Evolutionary conservation across 306 rosid species (phyloP).

Genomic region (Oxytropis ochrocephala): DNA sequence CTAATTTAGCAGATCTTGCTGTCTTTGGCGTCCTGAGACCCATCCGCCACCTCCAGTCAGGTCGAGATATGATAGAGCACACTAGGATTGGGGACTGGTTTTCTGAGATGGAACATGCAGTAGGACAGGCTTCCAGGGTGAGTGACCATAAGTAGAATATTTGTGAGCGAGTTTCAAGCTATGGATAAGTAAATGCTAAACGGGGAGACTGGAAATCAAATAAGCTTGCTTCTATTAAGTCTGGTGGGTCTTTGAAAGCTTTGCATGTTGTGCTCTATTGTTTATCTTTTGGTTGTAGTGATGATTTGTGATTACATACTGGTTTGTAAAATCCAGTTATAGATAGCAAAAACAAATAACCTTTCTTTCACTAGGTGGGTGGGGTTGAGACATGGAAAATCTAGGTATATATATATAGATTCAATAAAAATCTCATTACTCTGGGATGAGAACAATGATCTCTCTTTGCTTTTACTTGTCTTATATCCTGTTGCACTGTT

Average conservation of each 20-base stretch:
- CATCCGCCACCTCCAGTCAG: constrained; percentile 78
- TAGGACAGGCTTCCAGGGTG: constrained; percentile 59
- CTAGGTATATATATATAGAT: background rate
- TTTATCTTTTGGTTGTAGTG: background rate
- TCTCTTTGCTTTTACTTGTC: background rate
- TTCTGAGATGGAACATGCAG: constrained; percentile 58
- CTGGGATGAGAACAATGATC: background rate
- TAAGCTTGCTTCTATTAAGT: background rate
- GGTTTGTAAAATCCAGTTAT: background rate
- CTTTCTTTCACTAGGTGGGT: background rate
- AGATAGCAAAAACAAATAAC: background rate
- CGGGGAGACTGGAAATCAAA: background rate
- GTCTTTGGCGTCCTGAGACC: constrained; percentile 88
- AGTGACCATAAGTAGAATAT: constrained; percentile 13
- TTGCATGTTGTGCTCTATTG: background rate
- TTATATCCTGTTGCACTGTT: background rate
- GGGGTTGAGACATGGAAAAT: background rate
- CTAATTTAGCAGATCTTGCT: constrained; percentile 86
- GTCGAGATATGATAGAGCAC: constrained; percentile 77
- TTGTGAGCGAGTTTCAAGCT: background rate
- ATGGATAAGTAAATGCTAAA: background rate
- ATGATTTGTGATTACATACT: background rate
- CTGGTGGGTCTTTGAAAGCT: background rate
- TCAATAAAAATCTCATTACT: background rate
- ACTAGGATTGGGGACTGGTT: constrained; percentile 79